These are phyloP conservation scores for Amanita rimosa DNA, from an alignment of 768 basidiomycete genomes.

Conservation along the genomic window DNA sequence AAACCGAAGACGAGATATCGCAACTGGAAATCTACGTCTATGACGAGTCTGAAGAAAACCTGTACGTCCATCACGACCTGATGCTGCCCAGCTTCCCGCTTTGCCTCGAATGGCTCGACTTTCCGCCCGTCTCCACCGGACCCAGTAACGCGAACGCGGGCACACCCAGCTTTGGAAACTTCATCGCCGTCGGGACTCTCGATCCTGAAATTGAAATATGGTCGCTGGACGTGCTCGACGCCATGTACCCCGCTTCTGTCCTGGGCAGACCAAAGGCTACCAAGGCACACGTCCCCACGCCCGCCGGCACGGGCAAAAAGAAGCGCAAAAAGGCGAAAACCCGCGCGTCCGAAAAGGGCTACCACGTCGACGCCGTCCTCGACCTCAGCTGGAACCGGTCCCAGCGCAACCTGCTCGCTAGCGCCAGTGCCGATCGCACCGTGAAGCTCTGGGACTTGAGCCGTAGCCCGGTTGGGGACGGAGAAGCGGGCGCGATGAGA, in stretches of 20 bases:
- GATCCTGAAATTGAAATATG: conserved; percentile 99
- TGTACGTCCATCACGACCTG: conserved; percentile 95
- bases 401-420: conserved; percentile 86
- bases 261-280: conserved; percentile 85
- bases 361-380: conserved; percentile 94
- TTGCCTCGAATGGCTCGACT: conserved; percentile 98
- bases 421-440: conserved; percentile 87
- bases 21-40: conserved; percentile 95
- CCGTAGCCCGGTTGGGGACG: conserved; percentile 40
- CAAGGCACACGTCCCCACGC: conserved; percentile 64
- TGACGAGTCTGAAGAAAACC: conserved; percentile 82
- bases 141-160: background rate
- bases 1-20: conserved; percentile 94
- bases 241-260: conserved; percentile 87
- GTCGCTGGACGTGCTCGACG: conserved; percentile 89
- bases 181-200: conserved; percentile 92
- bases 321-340: conserved; percentile 83
- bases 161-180: conserved; percentile 55
- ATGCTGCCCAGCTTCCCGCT: conserved; percentile 97
- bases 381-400: conserved; percentile 84
- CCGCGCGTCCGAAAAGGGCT: conserved; percentile 43
- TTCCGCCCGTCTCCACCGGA: conserved; percentile 52
- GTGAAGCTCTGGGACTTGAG: conserved; percentile 97
- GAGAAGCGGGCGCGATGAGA: conserved; percentile 57
- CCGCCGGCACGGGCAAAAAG: conserved; percentile 91